Conservation (phyloP, 129 eudicot genomes). For the Kitagawia praeruptora region DNA sequence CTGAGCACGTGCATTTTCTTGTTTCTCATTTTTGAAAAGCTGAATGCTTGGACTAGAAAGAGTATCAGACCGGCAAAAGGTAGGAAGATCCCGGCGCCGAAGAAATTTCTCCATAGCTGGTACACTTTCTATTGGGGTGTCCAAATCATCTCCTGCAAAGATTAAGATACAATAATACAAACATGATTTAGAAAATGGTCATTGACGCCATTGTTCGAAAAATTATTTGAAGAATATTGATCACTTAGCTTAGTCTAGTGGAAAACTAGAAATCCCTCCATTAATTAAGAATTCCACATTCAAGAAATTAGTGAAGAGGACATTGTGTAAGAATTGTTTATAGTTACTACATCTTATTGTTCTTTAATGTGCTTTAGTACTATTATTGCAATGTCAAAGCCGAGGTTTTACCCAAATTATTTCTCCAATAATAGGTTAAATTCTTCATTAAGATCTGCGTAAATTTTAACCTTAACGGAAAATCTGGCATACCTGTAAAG, state of each 20-base stretch:
- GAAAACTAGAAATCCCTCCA: too few species aligned
- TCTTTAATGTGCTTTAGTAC: too few species aligned
- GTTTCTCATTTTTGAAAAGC: constrained; percentile 13
- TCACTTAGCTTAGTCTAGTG: too few species aligned
- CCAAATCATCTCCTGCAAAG: constrained; percentile 16
- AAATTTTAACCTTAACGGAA: background rate
- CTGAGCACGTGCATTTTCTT: constrained; percentile 17
- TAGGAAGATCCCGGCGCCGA: constrained; percentile 33
- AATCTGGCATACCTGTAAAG: background rate
- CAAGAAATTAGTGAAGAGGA: too few species aligned
- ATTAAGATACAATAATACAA: background rate
- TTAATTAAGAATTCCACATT: too few species aligned
- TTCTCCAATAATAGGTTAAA: background rate
- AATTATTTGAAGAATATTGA: too few species aligned
- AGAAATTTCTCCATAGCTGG: constrained; percentile 32
- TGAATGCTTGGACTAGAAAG: constrained; percentile 6
- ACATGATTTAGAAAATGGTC: background rate
- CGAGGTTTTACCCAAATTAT: too few species aligned
- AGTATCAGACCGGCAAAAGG: constrained; percentile 18
- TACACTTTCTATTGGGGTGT: constrained; percentile 14
- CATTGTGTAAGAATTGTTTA: too few species aligned
- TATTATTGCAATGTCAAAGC: too few species aligned
- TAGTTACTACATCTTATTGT: too few species aligned
- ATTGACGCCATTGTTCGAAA: background rate
- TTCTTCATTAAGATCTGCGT: too few species aligned